Base-by-base conservation (phyloP, 768 basidiomycete genomes). In the Agrocybe chaxingu region DNA sequence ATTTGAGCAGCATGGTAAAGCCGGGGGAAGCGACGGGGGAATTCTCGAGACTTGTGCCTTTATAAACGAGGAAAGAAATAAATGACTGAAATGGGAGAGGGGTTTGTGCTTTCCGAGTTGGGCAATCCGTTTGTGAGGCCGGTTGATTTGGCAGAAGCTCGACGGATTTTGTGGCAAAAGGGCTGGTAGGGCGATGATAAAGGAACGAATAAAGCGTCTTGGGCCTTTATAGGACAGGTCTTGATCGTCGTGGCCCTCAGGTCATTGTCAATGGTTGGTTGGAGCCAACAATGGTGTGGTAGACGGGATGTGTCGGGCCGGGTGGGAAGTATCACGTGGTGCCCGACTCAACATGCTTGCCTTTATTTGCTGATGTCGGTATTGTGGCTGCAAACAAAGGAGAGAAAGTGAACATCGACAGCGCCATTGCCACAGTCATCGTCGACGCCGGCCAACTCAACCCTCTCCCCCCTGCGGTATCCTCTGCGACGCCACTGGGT, bases 1-100 rank as follows among this genome's bases (percentile, higher is more conserved):
- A 82, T 71, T 75, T 81, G 62, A 83, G 72, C 31, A 84, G 63
- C 81, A 82, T 84, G 42, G 46, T 63, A 60, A 44, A 29, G 42
- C 13, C 13, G 34, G 33, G 41, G 41, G 9, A 13, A 29, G 38
- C 43, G 33, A 34, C 39, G 32, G 48, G 41, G n/a, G 34, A 42
- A 50, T 47, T 30, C 29, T 37, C 24, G 13, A 46, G 16, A 29
- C 9, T 38, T 24, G 9, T n/a, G 24, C 36, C 16, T 46, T 47
- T 55, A 55, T 53, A 50, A 43, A 19, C 18, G 43, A 41, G 44
- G 3, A 38, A 41, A 48, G 50, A 35, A 16, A 16, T 42, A 47
- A 51, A 46, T 31, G 44, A 52, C 70, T 68, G 54, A 61, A 71
- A 71, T 62, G 51, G 68, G 75, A 44, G 58, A 55, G 55, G 62